phyloP scores from a whole-genome alignment of 192 early-diverging fungal genomes.

The Coemansia aciculifera region DNA sequence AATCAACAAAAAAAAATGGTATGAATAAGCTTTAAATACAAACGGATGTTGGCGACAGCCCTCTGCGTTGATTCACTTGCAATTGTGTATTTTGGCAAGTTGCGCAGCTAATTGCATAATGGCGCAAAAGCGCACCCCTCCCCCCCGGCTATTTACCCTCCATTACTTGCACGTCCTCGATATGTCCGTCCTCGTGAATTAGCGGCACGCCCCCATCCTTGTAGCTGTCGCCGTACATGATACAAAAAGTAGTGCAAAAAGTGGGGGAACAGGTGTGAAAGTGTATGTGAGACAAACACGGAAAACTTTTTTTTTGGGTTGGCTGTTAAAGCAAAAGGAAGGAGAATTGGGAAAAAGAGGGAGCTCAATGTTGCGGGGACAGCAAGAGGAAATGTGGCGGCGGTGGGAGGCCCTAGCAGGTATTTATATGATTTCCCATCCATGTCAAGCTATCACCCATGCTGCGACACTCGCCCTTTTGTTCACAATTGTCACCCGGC shows the following conservation, averaged over 20 bases:
- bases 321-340: background rate
- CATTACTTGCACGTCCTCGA: conserved; percentile 6
- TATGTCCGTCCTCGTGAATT: conserved; percentile 11
- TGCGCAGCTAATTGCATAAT: conserved; percentile 12
- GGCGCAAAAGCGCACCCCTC: background rate
- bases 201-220: conserved; percentile 2
- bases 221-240: background rate
- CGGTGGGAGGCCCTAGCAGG: background rate
- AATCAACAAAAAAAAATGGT: background rate
- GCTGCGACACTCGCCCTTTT: background rate
- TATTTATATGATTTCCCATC: conserved; percentile 2
- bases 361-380: background rate
- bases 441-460: background rate
- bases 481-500: background rate
- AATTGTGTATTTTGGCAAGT: conserved; percentile 10
- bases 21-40: conserved; percentile 3
- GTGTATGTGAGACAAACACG: background rate
- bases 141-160: background rate
- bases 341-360: background rate
- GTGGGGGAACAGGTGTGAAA: background rate
- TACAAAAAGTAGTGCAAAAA: background rate
- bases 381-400: background rate
- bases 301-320: background rate
- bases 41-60: background rate
- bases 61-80: background rate